Conservation (phyloP, 257 asterid species). For the Rhazya stricta region DNA sequence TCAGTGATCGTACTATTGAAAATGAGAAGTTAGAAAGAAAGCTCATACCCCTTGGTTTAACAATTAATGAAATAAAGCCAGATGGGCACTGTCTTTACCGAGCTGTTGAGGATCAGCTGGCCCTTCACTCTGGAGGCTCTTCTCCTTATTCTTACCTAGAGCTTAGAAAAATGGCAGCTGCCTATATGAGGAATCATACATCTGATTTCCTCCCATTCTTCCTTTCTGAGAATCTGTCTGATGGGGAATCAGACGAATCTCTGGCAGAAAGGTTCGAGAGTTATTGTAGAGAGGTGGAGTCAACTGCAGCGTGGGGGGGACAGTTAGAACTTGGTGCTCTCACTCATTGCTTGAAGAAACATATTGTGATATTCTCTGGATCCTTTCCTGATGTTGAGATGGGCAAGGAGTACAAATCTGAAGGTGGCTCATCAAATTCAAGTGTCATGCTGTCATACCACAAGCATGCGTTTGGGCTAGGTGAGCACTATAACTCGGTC, state of each 20-base stretch:
- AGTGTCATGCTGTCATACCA: constrained; percentile 81
- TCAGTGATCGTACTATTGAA: constrained; percentile 61
- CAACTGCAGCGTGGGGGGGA: constrained; percentile 97
- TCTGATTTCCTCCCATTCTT: constrained; percentile 76
- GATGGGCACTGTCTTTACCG: constrained; percentile 97
- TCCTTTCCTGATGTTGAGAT: constrained; percentile 98
- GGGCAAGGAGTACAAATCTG: constrained; percentile 89
- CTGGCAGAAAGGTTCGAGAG: constrained; percentile 60
- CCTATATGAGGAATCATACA: constrained; percentile 69
- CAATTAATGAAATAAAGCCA: constrained; percentile 76
- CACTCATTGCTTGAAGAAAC: constrained; percentile 85
- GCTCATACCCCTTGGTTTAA: constrained; percentile 77
- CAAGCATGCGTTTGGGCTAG: constrained; percentile 91
- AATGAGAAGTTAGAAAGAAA: constrained; percentile 55
- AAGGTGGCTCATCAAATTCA: constrained; percentile 26
- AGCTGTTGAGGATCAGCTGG: constrained; percentile 88
- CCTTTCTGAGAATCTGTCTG: constrained; percentile 52
- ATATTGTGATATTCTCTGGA: constrained; percentile 71
- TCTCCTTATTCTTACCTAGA: constrained; percentile 63
- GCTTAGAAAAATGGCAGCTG: constrained; percentile 80
- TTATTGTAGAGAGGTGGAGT: constrained; percentile 78
- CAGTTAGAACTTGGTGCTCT: constrained; percentile 92
- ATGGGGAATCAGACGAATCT: constrained; percentile 47
- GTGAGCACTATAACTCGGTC: constrained; percentile 94
- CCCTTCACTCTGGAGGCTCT: constrained; percentile 52